Evolutionary conservation across 2,329 filamentous ascomycete species (phyloP).

Genomic region (Colletotrichum sp.): DNA sequence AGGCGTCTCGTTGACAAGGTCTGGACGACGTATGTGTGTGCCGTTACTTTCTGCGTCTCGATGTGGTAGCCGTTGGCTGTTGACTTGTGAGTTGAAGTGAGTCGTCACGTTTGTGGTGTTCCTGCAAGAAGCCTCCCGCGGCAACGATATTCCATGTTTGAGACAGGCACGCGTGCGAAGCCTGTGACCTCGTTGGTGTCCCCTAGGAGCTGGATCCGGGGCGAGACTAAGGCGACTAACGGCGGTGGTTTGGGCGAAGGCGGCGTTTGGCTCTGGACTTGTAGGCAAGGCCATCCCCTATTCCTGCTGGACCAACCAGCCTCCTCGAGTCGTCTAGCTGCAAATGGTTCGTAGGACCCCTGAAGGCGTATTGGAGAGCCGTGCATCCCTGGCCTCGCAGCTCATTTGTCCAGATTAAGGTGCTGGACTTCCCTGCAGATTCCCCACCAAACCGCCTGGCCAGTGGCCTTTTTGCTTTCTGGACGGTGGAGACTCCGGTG

Average conservation of each 20-base stretch:
- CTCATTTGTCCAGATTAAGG: conserved; percentile 21
- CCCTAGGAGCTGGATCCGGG: background rate
- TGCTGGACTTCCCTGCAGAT: conserved; percentile 5
- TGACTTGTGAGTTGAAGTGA: background rate
- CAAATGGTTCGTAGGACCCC: conserved; percentile 11
- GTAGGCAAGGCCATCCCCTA: background rate
- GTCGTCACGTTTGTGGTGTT: background rate
- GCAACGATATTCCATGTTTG: background rate
- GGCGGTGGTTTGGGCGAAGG: conserved; percentile 6
- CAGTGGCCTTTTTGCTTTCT: conserved; percentile 9
- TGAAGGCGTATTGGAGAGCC: conserved; percentile 15
- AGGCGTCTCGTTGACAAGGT: background rate
- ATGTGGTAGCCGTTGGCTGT: background rate
- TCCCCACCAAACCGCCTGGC: conserved; percentile 9
- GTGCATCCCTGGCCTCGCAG: background rate
- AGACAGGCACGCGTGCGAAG: conserved; percentile 5
- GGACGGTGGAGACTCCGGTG: background rate
- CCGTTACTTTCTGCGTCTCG: background rate
- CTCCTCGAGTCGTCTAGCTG: conserved; percentile 1
- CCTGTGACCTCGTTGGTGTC: conserved; percentile 5
- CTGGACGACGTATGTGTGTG: background rate
- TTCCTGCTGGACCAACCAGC: conserved; percentile 9
- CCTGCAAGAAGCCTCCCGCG: background rate
- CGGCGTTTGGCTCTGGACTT: background rate
- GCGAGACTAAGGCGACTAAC: conserved; percentile 13